Percentiles rank a stretch among this genome's conserved stretches.
Conservation (phyloP, 2,329 filamentous ascomycete genomes). For the Hymenoscyphus fructigenus region DNA sequence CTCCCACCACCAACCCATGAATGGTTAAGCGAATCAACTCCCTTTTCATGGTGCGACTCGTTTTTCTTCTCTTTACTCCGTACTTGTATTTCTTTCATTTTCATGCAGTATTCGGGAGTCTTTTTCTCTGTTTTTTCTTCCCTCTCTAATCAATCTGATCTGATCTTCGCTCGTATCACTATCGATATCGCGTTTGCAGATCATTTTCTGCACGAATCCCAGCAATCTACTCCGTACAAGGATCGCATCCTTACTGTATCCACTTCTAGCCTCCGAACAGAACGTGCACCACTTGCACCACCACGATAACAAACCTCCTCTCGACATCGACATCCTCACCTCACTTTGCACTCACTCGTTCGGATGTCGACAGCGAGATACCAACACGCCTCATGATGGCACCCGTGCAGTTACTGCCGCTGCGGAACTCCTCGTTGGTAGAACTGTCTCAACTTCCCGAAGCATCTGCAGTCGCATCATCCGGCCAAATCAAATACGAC, state of each 20-base stretch:
- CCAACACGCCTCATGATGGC: constrained; percentile 22
- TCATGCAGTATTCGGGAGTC: background rate
- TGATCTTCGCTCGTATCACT: no score
- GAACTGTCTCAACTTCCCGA: constrained; percentile 23
- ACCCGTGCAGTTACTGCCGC: constrained; percentile 12
- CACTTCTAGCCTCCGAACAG: no score
- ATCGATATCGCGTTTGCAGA: background rate
- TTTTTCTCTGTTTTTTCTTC: no score
- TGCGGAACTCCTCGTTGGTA: constrained; percentile 26
- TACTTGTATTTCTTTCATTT: background rate
- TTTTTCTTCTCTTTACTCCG: background rate
- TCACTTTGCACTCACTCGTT: background rate
- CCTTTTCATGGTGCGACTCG: background rate
- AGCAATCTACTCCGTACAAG: no score
- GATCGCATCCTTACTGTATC: no score
- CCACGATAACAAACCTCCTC: background rate
- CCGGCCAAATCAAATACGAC: background rate
- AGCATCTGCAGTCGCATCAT: constrained; percentile 2
- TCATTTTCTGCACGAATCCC: background rate
- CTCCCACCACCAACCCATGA: background rate
- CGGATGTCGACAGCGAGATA: constrained; percentile 16
- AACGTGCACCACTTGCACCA: no score
- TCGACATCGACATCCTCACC: background rate
- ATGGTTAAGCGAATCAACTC: background rate
- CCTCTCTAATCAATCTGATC: no score